These are phyloP conservation scores for Populus tomentosa DNA, from an alignment of 441 rosid genomes.

Conservation along the genomic window DNA sequence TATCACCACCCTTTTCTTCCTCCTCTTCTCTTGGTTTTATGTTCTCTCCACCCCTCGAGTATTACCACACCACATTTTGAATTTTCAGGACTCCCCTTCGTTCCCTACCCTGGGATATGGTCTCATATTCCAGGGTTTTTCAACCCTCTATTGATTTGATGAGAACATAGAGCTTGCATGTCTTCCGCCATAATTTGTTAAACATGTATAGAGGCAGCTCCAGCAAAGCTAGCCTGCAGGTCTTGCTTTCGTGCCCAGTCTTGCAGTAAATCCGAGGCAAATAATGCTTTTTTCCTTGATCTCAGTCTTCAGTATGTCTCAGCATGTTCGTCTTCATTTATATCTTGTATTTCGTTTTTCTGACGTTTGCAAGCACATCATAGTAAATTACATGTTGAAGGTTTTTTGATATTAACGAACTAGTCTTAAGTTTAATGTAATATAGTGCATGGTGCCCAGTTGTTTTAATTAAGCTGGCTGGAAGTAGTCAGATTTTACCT, in stretches of 20 bases:
- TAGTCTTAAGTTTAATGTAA: background rate
- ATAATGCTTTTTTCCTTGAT: background rate
- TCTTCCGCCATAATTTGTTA: background rate
- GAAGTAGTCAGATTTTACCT: background rate
- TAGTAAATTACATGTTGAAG: too few species aligned
- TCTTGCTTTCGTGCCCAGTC: background rate
- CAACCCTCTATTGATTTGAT: background rate
- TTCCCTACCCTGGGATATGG: background rate
- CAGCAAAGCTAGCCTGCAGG: background rate
- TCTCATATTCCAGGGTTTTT: background rate
- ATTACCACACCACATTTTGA: background rate
- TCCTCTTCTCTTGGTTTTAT: slow-evolving; percentile 3
- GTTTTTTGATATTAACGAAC: background rate
- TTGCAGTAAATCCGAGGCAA: background rate
- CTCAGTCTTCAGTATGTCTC: background rate
- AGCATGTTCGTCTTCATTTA: background rate
- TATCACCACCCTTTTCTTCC: slow-evolving; percentile 15
- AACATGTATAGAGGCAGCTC: background rate
- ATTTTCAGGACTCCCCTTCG: background rate
- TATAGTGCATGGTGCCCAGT: background rate
- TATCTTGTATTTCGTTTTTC: background rate
- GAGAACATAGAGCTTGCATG: background rate
- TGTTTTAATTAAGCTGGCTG: background rate
- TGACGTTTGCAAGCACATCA: background rate
- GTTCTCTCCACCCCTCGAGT: background rate